phyloP scores from a whole-genome alignment of 116 monocot genomes.

The Trichopus zeylanicus region DNA sequence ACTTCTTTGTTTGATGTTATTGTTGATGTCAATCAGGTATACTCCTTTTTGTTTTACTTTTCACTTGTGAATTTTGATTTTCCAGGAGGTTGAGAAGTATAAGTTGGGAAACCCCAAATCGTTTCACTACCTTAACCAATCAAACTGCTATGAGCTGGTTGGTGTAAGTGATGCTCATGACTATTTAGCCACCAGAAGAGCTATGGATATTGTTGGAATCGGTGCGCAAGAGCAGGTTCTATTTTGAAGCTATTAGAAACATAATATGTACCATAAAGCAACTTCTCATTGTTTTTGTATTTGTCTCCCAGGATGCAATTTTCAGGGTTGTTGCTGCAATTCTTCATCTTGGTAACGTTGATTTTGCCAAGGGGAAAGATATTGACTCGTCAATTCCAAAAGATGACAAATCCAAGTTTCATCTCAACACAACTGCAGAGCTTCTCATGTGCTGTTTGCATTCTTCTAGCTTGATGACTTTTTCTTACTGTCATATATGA shows the following conservation, averaged over 20 bases:
- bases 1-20: slow-evolving; percentile 6
- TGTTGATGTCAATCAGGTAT: slow-evolving; percentile 67
- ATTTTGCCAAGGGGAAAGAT: slow-evolving; percentile 91
- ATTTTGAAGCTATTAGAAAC: not conserved
- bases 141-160: slow-evolving; percentile 91
- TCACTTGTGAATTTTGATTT: slow-evolving; percentile 8
- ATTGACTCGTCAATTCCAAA: slow-evolving; percentile 86
- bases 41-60: slow-evolving; percentile 2
- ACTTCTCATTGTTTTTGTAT: slow-evolving; percentile 5
- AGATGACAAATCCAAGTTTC: slow-evolving; percentile 92
- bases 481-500: not conserved
- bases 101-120: slow-evolving; percentile 77
- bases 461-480: not conserved
- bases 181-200: slow-evolving; percentile 85
- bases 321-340: slow-evolving; percentile 98
- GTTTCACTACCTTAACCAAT: slow-evolving; percentile 98
- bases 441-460: slow-evolving; percentile 62
- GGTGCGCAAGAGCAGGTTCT: slow-evolving; percentile 80
- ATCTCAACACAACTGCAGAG: slow-evolving; percentile 82
- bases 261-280: not conserved
- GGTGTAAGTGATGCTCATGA: slow-evolving; percentile 89
- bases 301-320: slow-evolving; percentile 79
- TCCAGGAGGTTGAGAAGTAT: slow-evolving; percentile 82
- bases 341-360: slow-evolving; percentile 93
- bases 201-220: slow-evolving; percentile 97